These are phyloP conservation scores for Bruguiera gymnorhiza DNA, from an alignment of 345 rosid genomes.

Conservation along the genomic window DNA sequence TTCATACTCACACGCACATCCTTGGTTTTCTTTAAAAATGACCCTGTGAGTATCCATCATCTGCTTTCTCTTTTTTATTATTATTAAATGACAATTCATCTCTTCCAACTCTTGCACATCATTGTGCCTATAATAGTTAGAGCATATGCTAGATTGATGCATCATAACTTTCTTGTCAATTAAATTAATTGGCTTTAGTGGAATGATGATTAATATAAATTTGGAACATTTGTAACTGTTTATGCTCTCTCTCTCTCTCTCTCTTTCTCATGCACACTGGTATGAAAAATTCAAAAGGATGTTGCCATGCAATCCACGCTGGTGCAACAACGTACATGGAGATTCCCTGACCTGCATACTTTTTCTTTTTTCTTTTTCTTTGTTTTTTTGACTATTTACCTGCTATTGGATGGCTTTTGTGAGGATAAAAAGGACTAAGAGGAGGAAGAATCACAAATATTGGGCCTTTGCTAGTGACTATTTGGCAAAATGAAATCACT, in stretches of 20 bases:
- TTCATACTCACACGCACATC: slow-evolving; percentile 94
- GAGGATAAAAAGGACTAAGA: too few relatives aligned
- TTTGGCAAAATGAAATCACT: too few relatives aligned
- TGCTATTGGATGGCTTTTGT: not conserved
- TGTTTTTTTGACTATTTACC: not conserved
- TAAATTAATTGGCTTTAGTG: too few relatives aligned
- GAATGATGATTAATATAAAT: too few relatives aligned
- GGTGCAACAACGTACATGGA: not conserved
- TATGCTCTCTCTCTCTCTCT: not conserved
- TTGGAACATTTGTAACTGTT: not conserved
- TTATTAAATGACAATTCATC: not conserved
- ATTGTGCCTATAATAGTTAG: too few relatives aligned
- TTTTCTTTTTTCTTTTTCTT: not conserved
- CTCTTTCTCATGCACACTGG: not conserved
- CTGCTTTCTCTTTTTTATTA: slow-evolving; percentile 1
- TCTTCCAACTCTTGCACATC: not conserved
- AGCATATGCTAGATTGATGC: too few relatives aligned
- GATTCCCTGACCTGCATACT: not conserved
- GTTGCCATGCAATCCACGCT: not conserved
- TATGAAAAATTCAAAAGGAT: not conserved
- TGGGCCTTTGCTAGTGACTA: too few relatives aligned
- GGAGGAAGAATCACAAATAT: too few relatives aligned
- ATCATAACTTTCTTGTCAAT: too few relatives aligned
- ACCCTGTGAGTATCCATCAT: slow-evolving; percentile 68
- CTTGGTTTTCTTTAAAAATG: slow-evolving; percentile 96